These are phyloP conservation scores for Incumbomyces delicatus DNA, from an alignment of 2,329 filamentous ascomycete species.

Conservation along the genomic window DNA sequence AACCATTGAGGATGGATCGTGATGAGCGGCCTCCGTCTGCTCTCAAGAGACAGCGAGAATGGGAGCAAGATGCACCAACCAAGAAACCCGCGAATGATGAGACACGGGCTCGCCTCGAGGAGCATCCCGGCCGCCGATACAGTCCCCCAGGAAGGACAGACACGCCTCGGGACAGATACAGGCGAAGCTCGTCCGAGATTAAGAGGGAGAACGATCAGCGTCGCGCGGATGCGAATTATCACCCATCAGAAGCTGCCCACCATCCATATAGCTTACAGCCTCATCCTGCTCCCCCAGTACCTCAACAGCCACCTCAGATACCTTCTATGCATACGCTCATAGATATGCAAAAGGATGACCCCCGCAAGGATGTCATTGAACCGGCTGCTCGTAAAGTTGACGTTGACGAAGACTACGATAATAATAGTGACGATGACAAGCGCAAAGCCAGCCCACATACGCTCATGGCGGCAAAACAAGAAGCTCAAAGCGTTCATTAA, in stretches of 20 bases:
- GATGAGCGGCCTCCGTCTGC: slow-evolving; percentile 70
- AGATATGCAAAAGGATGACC: slow-evolving; percentile 41
- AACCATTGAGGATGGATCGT: slow-evolving; percentile 54
- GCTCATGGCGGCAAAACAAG: slow-evolving; percentile 23
- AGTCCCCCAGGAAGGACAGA: slow-evolving; percentile 49
- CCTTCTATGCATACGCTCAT: slow-evolving; percentile 51
- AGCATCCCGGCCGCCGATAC: slow-evolving; percentile 67
- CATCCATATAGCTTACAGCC: slow-evolving; percentile 58
- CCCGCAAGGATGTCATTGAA: slow-evolving; percentile 51
- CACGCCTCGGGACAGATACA: slow-evolving; percentile 61
- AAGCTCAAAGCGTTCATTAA: slow-evolving; percentile 22
- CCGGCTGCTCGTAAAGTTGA: slow-evolving; percentile 92
- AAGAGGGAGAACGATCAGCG: slow-evolving; percentile 52
- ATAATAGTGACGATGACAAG: slow-evolving; percentile 78
- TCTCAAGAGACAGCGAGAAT: slow-evolving; percentile 79
- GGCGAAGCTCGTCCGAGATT: slow-evolving; percentile 61
- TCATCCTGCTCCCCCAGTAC: slow-evolving; percentile 29
- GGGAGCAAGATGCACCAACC: slow-evolving; percentile 66
- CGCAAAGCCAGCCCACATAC: slow-evolving; percentile 19
- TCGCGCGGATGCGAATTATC: slow-evolving; percentile 67
- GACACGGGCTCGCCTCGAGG: slow-evolving; percentile 73
- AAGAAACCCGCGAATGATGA: slow-evolving; percentile 90
- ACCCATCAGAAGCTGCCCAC: slow-evolving; percentile 86
- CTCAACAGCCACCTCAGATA: slow-evolving; percentile 45
- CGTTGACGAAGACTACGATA: slow-evolving; percentile 94